A percentile compares a stretch with the other conserved stretches of the same genome.
Evolutionary conservation across 345 rosid genomes (phyloP).

Genomic region (Gossypium herbaceum): DNA sequence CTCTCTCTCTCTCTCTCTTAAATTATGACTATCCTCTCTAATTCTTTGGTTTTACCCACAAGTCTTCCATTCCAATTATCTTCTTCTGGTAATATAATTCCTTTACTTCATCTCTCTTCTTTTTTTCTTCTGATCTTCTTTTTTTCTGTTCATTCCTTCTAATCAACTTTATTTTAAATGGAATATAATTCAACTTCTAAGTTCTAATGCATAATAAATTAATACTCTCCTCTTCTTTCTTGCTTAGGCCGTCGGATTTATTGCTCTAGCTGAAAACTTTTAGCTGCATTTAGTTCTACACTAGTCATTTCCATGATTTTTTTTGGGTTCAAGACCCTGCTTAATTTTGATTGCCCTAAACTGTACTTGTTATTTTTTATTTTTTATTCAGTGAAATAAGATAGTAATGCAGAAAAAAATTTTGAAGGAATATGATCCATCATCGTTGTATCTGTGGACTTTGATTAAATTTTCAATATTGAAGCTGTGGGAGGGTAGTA

Average conservation of each 20-base stretch:
- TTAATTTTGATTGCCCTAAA: not conserved
- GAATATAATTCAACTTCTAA: not conserved
- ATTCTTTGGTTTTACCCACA: conserved; percentile 42
- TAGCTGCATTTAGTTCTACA: not conserved
- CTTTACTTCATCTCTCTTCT: not conserved
- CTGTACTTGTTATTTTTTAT: not conserved
- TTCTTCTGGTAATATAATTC: conserved; percentile 34
- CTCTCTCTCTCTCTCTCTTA: not conserved
- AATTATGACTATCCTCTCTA: conserved; percentile 47
- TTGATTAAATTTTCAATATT: not conserved
- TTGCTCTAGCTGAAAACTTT: conserved; percentile 1
- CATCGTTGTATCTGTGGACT: not conserved
- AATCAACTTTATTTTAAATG: not conserved
- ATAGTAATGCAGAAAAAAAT: not conserved
- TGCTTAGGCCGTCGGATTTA: not conserved
- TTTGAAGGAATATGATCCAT: not conserved
- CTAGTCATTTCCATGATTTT: not conserved
- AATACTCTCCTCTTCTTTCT: not conserved
- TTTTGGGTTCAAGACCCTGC: not conserved
- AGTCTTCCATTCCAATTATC: conserved; percentile 30
- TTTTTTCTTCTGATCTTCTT: not conserved
- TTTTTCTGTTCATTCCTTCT: not conserved
- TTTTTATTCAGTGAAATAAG: not conserved
- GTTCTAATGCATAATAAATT: not conserved
- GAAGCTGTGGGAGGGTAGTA: not conserved